Conservation (phyloP, 2,329 filamentous ascomycete species). For the Pezicula carpinea region DNA sequence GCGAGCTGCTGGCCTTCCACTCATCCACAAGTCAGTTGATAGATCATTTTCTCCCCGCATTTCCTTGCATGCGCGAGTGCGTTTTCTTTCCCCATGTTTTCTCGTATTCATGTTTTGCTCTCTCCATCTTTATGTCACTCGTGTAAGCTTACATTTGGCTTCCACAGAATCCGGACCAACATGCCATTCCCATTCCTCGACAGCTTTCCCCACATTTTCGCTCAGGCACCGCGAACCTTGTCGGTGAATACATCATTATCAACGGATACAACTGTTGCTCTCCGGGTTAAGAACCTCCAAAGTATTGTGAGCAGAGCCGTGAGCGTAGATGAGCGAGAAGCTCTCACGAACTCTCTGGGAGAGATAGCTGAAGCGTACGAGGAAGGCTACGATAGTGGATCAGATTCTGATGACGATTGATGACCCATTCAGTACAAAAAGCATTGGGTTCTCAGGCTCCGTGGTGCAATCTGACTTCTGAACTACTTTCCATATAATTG, state of each 20-base stretch:
- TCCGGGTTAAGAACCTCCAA: constrained; percentile 62
- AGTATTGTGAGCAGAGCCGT: constrained; percentile 59
- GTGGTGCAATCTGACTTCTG: no score
- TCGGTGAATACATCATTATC: constrained; percentile 58
- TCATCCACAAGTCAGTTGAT: constrained; percentile 28
- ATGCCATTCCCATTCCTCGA: constrained; percentile 74
- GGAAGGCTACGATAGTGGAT: constrained; percentile 79
- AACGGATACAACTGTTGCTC: constrained; percentile 69
- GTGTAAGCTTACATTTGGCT: constrained; percentile 2
- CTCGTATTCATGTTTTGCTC: constrained; percentile 5
- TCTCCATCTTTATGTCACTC: constrained; percentile 35
- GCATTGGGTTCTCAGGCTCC: neutral
- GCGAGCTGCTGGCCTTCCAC: constrained; percentile 26
- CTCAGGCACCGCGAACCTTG: constrained; percentile 35
- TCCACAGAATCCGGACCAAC: constrained; percentile 33
- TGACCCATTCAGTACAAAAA: neutral
- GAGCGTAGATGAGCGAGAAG: constrained; percentile 75
- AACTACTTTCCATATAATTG: no score
- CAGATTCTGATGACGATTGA: constrained; percentile 59
- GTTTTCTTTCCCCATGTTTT: neutral
- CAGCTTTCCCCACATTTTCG: constrained; percentile 77
- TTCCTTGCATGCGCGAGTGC: neutral
- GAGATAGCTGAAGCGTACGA: constrained; percentile 85
- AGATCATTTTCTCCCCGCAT: neutral
- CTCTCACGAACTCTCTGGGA: constrained; percentile 73